phyloP scores from a whole-genome alignment of 2,329 filamentous ascomycete species.

The Verticillium zaregamsianum region DNA sequence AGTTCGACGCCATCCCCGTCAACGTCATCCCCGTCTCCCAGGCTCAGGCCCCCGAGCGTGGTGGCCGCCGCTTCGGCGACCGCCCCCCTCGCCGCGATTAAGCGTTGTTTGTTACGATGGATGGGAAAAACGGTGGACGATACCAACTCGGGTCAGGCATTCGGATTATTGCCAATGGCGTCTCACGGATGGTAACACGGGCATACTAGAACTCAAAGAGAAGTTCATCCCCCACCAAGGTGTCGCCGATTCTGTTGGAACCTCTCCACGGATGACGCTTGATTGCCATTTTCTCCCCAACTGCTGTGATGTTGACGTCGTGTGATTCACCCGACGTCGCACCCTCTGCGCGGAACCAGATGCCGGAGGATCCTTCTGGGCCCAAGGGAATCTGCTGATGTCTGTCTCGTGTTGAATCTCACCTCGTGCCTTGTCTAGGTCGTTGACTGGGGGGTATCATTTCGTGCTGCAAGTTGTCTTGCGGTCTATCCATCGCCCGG shows the following conservation, averaged over 20 bases:
- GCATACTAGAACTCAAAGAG: constrained; percentile 56
- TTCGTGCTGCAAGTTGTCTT: neutral
- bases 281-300: constrained; percentile 68
- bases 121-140: constrained; percentile 10
- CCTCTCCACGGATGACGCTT: constrained; percentile 70
- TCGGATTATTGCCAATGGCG: constrained; percentile 44
- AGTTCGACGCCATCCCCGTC: constrained; percentile 98
- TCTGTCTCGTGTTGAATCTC: neutral
- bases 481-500: constrained; percentile 4
- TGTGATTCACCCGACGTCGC: constrained; percentile 7
- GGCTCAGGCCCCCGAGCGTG: constrained; percentile 79
- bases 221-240: constrained; percentile 64
- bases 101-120: constrained; percentile 14
- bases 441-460: neutral
- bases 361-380: neutral
- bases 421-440: neutral
- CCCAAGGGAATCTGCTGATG: neutral
- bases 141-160: constrained; percentile 34
- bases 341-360: neutral
- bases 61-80: constrained; percentile 71
- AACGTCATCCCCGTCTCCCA: constrained; percentile 90
- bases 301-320: neutral
- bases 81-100: constrained; percentile 47
- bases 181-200: constrained; percentile 54
- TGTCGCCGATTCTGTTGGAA: constrained; percentile 78